Percentiles rank a stretch among this genome's conserved stretches.
These are phyloP conservation scores for Jackrogersella multiformis DNA, from an alignment of 495 filamentous ascomycete genomes.

Conservation along the genomic window DNA sequence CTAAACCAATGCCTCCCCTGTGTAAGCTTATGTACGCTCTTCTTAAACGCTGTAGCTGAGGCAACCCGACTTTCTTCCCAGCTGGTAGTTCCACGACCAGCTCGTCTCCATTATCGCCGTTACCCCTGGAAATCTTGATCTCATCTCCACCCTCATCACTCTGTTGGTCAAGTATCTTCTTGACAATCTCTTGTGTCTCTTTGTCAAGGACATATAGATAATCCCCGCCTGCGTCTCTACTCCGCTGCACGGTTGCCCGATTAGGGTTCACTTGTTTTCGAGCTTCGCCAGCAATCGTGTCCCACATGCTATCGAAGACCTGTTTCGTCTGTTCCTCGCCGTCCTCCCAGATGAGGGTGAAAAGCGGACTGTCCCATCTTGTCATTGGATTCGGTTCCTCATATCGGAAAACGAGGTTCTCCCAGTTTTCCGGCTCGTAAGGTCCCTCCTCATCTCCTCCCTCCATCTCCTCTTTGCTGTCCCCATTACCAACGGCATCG, in stretches of 20 bases:
- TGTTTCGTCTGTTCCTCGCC: constrained; percentile 57
- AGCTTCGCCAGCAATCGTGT: constrained; percentile 69
- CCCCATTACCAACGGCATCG: not conserved
- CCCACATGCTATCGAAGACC: constrained; percentile 73
- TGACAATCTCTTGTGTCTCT: constrained; percentile 82
- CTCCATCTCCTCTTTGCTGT: not conserved
- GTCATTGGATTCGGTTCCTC: constrained; percentile 96
- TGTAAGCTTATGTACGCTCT: constrained; percentile 89
- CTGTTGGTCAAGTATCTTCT: constrained; percentile 76
- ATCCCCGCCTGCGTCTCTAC: constrained; percentile 69
- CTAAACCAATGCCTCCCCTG: constrained; percentile 60
- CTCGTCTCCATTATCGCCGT: constrained; percentile 46
- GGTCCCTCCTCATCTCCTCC: constrained; percentile 54
- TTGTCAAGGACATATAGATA: constrained; percentile 89
- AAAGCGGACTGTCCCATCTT: constrained; percentile 93
- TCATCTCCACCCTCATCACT: constrained; percentile 66
- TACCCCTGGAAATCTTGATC: constrained; percentile 51
- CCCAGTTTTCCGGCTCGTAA: constrained; percentile 75
- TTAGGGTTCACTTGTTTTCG: constrained; percentile 76
- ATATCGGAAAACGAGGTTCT: constrained; percentile 93
- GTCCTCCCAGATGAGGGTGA: constrained; percentile 87
- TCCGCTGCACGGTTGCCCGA: constrained; percentile 77
- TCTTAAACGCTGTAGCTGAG: constrained; percentile 82
- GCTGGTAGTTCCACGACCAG: constrained; percentile 66
- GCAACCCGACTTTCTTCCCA: constrained; percentile 68